phyloP scores from a whole-genome alignment of 352 stramenopile species.

The Globisporangium irregulare region DNA sequence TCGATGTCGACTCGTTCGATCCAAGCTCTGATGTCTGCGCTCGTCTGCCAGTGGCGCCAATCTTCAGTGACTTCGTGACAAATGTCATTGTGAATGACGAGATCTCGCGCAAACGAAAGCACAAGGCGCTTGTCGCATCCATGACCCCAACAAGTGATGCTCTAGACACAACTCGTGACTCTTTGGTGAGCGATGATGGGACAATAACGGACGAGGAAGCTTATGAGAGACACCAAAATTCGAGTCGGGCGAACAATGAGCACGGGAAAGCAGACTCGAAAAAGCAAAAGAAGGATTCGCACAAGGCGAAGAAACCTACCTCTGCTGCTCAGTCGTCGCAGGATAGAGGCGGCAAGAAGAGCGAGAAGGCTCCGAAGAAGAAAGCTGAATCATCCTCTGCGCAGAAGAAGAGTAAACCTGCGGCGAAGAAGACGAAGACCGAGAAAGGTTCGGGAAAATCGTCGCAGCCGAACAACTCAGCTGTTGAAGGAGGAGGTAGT shows the following conservation, averaged over 20 bases:
- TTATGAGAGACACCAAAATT: conserved; percentile 8
- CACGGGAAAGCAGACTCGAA: conserved; percentile 30
- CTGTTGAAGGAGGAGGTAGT: neutral
- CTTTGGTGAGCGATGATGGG: conserved; percentile 16
- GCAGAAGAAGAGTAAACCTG: conserved; percentile 14
- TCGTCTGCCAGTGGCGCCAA: conserved; percentile 49
- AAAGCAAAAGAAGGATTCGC: conserved; percentile 40
- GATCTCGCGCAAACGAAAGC: conserved; percentile 51
- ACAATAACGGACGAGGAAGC: conserved; percentile 15
- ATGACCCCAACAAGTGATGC: conserved; percentile 3
- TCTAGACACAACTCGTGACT: conserved; percentile 12
- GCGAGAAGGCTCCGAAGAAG: conserved; percentile 22
- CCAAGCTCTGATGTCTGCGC: conserved; percentile 42
- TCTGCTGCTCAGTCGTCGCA: conserved; percentile 13
- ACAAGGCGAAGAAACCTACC: conserved; percentile 23
- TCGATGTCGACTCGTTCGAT: conserved; percentile 59
- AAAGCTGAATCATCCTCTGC: conserved; percentile 13
- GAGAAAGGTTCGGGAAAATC: conserved; percentile 17
- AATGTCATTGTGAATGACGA: conserved; percentile 37
- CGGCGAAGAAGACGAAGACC: conserved; percentile 13
- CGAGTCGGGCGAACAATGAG: conserved; percentile 14
- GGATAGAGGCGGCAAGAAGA: conserved; percentile 40
- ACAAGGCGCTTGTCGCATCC: conserved; percentile 13
- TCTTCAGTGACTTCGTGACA: conserved; percentile 53
- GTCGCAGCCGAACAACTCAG: conserved; percentile 1